These are phyloP conservation scores for Verticillium klebahnii DNA, from an alignment of 2,329 filamentous ascomycete genomes.

Conservation along the genomic window DNA sequence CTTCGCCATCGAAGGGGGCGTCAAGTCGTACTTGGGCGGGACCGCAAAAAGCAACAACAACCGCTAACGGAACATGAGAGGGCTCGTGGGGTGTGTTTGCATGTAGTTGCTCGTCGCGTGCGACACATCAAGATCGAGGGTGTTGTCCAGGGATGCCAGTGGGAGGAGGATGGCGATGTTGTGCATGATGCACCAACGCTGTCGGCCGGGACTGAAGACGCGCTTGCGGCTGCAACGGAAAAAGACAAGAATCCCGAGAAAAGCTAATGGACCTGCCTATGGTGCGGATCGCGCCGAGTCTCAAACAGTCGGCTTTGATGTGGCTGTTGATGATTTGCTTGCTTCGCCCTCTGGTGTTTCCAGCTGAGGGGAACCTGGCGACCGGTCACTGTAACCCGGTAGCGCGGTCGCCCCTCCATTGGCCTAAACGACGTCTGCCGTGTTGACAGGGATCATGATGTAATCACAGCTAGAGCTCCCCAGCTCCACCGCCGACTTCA, in stretches of 20 bases:
- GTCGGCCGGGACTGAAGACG: no score
- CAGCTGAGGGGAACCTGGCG: background rate
- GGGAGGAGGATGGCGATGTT: no score
- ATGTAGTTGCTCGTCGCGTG: no score
- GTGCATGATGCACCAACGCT: no score
- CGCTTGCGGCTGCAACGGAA: no score
- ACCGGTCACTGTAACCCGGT: background rate
- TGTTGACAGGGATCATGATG: slow-evolving; percentile 9
- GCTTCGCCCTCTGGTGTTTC: background rate
- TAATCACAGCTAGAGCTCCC: slow-evolving; percentile 8
- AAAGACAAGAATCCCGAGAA: no score
- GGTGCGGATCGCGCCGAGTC: no score
- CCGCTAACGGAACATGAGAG: background rate
- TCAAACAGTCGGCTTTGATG: background rate
- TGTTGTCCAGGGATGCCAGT: no score
- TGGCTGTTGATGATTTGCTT: background rate
- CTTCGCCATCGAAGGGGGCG: background rate
- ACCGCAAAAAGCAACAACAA: background rate
- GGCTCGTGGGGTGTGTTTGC: background rate
- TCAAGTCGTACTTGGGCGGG: background rate
- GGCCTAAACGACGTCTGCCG: background rate
- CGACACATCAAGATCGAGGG: no score
- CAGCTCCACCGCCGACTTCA: slow-evolving; percentile 14
- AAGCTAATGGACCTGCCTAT: no score
- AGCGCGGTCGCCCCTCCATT: background rate